Percentiles rank a stretch among this genome's conserved stretches.
phyloP scores from a whole-genome alignment of 352 stramenopile species.

The Albugo laibachii region DNA sequence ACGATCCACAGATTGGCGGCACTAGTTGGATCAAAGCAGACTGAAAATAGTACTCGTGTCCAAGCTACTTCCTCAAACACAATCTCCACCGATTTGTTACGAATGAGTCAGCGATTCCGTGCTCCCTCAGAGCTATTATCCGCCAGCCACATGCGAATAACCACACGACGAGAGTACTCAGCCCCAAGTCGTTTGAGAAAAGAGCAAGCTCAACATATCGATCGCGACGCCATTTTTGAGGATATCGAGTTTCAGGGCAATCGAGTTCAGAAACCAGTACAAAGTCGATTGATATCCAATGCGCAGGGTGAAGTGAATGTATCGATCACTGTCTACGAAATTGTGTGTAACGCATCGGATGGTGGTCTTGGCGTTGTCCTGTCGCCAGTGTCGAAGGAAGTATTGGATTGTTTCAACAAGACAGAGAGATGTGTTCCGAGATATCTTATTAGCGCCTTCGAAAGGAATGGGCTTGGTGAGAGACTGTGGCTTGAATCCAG shows the following conservation, averaged over 20 bases:
- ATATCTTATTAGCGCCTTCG: constrained; percentile 38
- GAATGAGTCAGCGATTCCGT: too few relatives aligned
- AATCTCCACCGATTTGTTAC: too few relatives aligned
- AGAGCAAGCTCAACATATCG: neutral
- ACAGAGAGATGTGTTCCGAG: constrained; percentile 5
- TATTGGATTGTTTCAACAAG: neutral
- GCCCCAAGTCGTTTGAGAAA: neutral
- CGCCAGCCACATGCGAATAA: too few relatives aligned
- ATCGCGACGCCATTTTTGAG: neutral
- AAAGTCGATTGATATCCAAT: neutral
- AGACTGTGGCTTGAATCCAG: constrained; percentile 52
- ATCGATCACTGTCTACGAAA: constrained; percentile 21
- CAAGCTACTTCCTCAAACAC: too few relatives aligned
- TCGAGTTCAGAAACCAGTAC: neutral
- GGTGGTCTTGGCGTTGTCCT: constrained; percentile 50
- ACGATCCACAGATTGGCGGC: too few relatives aligned
- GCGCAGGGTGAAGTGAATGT: neutral
- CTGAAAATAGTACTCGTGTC: too few relatives aligned
- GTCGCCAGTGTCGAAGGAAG: constrained; percentile 10
- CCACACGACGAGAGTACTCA: neutral
- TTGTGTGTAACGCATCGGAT: constrained; percentile 36
- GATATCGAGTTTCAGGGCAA: neutral
- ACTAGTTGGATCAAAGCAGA: too few relatives aligned
- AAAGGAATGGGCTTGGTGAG: constrained; percentile 28
- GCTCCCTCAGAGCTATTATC: too few relatives aligned